phyloP scores from a whole-genome alignment of 306 rosid species.

The Pyrus pyrifolia region DNA sequence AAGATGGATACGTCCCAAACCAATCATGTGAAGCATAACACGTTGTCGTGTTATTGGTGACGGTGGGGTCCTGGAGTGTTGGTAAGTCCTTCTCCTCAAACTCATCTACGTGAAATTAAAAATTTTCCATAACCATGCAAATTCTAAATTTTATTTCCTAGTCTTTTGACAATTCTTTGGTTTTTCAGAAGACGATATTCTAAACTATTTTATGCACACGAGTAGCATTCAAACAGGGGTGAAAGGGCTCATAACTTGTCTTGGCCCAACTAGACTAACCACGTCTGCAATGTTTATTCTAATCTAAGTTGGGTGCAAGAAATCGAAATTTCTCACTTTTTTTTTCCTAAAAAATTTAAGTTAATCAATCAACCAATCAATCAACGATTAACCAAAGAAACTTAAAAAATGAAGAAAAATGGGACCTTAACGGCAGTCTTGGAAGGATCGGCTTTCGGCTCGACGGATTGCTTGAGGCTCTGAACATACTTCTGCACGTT shows the following conservation, averaged over 20 bases:
- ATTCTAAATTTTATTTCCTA: neutral
- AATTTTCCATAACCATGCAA: neutral
- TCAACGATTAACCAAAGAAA: neutral
- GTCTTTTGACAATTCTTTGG: neutral
- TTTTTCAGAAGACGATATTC: too few species aligned
- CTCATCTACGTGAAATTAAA: neutral
- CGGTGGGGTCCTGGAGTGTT: neutral
- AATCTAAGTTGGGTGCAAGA: too few species aligned
- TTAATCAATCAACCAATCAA: neutral
- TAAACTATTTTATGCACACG: too few species aligned
- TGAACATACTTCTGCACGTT: slow-evolving; percentile 81
- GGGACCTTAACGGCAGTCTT: slow-evolving; percentile 56
- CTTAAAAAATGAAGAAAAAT: neutral
- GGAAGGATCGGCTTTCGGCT: slow-evolving; percentile 44
- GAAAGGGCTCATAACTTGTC: too few species aligned
- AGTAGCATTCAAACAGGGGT: too few species aligned
- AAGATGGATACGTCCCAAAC: neutral
- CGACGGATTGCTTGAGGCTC: slow-evolving; percentile 64
- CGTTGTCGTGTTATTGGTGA: too few species aligned
- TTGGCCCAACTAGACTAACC: too few species aligned
- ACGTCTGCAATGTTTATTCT: too few species aligned
- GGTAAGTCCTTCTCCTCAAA: neutral
- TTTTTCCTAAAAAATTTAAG: neutral
- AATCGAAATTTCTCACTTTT: neutral
- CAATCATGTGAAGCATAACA: neutral